Evolutionary conservation across 1,284 basidiomycete genomes (phyloP).

Genomic region (Athelia sp.): DNA sequence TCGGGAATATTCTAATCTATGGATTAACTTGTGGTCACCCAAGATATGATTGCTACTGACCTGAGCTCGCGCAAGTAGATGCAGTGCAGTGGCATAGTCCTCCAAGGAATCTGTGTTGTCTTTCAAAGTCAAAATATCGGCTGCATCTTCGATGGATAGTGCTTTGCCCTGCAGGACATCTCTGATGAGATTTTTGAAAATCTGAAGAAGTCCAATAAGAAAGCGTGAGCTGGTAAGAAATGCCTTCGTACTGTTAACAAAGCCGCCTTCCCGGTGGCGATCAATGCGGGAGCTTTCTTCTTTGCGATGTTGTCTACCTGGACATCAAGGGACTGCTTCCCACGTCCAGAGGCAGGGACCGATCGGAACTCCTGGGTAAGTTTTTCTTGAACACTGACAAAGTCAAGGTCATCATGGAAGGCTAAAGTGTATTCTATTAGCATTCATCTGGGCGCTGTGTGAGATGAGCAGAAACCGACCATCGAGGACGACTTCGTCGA

Average conservation of each 20-base stretch:
- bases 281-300: constrained; percentile 37
- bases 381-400: constrained; percentile 67
- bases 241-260: neutral
- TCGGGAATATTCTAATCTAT: constrained; percentile 57
- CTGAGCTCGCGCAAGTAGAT: constrained; percentile 50
- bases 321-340: constrained; percentile 59
- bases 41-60: constrained; percentile 29
- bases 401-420: constrained; percentile 72
- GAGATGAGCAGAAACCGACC: constrained; percentile 27
- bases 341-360: constrained; percentile 40
- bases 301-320: constrained; percentile 61
- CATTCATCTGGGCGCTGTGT: neutral
- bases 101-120: constrained; percentile 54
- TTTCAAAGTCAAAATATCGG: constrained; percentile 69
- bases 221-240: neutral
- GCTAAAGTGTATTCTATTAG: constrained; percentile 28
- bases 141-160: constrained; percentile 61
- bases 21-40: neutral
- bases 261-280: neutral
- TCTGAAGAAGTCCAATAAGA: constrained; percentile 26
- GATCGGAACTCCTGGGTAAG: constrained; percentile 55
- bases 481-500: constrained; percentile 49
- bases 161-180: constrained; percentile 66
- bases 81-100: constrained; percentile 62
- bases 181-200: constrained; percentile 62